These are phyloP conservation scores for Penicillium expansum DNA, from an alignment of 2,329 filamentous ascomycete species.

Conservation along the genomic window DNA sequence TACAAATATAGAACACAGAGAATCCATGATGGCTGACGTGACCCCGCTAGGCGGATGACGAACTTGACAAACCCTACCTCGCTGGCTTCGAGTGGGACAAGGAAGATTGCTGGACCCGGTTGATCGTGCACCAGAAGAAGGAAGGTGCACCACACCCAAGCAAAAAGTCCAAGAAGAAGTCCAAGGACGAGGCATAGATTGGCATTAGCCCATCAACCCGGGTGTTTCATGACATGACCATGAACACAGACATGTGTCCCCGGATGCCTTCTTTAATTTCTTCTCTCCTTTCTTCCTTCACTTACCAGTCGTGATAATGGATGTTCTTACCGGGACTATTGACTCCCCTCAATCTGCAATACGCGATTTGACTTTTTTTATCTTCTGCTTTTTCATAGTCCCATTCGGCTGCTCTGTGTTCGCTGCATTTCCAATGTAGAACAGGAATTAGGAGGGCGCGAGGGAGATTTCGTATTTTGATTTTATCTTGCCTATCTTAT, in stretches of 20 bases:
- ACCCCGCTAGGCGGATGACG: conserved; percentile 72
- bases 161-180: conserved; percentile 60
- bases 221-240: neutral
- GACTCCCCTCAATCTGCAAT: conserved; percentile 5
- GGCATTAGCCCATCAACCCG: neutral
- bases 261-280: neutral
- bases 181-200: conserved; percentile 34
- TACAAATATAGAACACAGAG: neutral
- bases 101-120: conserved; percentile 82
- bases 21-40: conserved; percentile 1
- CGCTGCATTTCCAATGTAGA: conserved; percentile 25
- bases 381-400: neutral
- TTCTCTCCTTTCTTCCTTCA: neutral
- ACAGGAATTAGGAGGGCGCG: conserved; percentile 26
- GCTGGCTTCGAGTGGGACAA: conserved; percentile 96
- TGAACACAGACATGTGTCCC: neutral
- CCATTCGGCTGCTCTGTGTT: conserved; percentile 14
- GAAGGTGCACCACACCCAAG: conserved; percentile 51
- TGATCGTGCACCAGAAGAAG: conserved; percentile 82
- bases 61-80: conserved; percentile 82
- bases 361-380: neutral
- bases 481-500: conserved; percentile 12
- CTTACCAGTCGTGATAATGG: conserved; percentile 3
- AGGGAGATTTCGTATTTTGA: conserved; percentile 16
- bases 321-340: conserved; percentile 4